These are phyloP conservation scores for Mycocentrospora acerina DNA, from an alignment of 2,329 filamentous ascomycete genomes.

Conservation along the genomic window DNA sequence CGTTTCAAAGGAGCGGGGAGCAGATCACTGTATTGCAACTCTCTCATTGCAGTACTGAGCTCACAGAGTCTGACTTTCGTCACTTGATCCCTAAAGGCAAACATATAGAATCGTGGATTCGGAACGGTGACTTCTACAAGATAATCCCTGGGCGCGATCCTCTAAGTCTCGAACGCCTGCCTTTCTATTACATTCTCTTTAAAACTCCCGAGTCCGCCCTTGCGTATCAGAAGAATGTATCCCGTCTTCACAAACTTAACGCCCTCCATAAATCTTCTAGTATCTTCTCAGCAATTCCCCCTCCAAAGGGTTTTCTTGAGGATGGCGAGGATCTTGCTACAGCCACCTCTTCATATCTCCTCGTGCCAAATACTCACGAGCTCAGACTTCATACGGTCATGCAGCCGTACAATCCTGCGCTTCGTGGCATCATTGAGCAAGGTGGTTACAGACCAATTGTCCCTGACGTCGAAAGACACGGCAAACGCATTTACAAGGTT, in stretches of 20 bases:
- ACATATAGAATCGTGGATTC: constrained; percentile 68
- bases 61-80: constrained; percentile 70
- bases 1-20: constrained; percentile 27
- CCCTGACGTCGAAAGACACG: constrained; percentile 11
- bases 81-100: constrained; percentile 63
- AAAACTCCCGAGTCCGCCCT: constrained; percentile 58
- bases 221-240: constrained; percentile 60
- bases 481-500: constrained; percentile 30
- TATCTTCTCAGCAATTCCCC: constrained; percentile 46
- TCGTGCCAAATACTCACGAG: constrained; percentile 35
- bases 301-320: constrained; percentile 46
- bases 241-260: constrained; percentile 53
- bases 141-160: constrained; percentile 67
- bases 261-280: constrained; percentile 47
- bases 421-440: constrained; percentile 30
- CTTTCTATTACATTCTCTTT: constrained; percentile 72
- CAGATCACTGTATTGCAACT: constrained; percentile 56
- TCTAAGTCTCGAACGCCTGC: constrained; percentile 62
- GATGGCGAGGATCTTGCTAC: constrained; percentile 51
- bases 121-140: constrained; percentile 58
- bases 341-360: constrained; percentile 50
- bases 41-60: constrained; percentile 49
- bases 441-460: constrained; percentile 39
- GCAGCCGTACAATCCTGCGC: constrained; percentile 47
- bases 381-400: constrained; percentile 31